Conservation (phyloP, 176 grass and related monocot species). For the Tuctoria greenei region DNA sequence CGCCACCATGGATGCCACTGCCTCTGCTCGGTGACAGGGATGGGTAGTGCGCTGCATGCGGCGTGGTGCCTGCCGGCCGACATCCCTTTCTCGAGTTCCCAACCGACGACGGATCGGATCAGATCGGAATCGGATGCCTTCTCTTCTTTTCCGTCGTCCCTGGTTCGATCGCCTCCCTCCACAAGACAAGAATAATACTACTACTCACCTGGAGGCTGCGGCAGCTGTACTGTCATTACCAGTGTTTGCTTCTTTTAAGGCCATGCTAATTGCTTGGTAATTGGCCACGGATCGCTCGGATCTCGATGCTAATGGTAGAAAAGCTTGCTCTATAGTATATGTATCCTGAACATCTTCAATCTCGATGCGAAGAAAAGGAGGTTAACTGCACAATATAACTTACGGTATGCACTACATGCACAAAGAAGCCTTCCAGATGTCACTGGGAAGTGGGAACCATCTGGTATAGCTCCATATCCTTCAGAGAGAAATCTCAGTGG, state of each 20-base stretch:
- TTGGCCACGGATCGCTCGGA: not conserved
- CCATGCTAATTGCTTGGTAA: conserved; percentile 1
- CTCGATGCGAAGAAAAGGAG: not conserved
- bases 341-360: not conserved
- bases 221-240: not conserved
- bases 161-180: not conserved
- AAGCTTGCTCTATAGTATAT: not conserved
- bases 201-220: not conserved
- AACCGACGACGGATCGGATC: conserved; percentile 47
- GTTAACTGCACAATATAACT: not conserved
- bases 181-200: conserved; percentile 39
- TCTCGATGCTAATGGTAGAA: not conserved
- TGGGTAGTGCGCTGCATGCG: not conserved
- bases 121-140: conserved; percentile 52
- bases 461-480: not conserved
- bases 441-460: not conserved
- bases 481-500: not conserved
- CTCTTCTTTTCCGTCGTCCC: conserved; percentile 35
- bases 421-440: not conserved
- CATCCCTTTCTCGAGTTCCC: conserved; percentile 51
- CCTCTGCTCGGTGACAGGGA: not conserved
- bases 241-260: conserved; percentile 30
- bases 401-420: not conserved
- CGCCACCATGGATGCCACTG: not conserved
- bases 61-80: conserved; percentile 24